These are phyloP conservation scores for Physcomitrellopsis africana DNA, from an alignment of 225 moss, liverwort and hornwort genomes.

Conservation along the genomic window DNA sequence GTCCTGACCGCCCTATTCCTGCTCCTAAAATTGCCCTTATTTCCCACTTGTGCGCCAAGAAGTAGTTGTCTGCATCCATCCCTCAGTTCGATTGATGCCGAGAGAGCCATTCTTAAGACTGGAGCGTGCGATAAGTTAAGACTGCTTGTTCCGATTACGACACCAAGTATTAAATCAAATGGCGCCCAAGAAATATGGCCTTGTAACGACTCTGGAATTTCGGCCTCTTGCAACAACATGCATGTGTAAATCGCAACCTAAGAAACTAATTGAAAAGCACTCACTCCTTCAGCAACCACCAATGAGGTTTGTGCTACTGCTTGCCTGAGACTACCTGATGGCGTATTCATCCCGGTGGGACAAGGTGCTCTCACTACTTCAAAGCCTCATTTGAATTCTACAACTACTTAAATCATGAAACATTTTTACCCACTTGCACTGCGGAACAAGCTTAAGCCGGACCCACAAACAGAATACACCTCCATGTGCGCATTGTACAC, in stretches of 20 bases:
- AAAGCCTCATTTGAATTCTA: neutral
- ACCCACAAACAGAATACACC: neutral
- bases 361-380: neutral
- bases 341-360: neutral
- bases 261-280: neutral
- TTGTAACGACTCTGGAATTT: neutral
- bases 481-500: too few species aligned
- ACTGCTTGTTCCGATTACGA: neutral
- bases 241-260: neutral
- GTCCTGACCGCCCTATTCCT: constrained; percentile 9
- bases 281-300: too few species aligned
- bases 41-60: constrained; percentile 12
- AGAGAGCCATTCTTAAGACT: constrained; percentile 40
- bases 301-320: neutral
- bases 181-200: neutral
- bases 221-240: neutral
- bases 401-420: neutral
- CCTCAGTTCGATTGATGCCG: constrained; percentile 26
- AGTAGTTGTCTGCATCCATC: constrained; percentile 24
- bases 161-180: neutral
- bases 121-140: neutral
- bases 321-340: neutral
- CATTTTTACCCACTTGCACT: constrained; percentile 2
- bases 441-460: neutral
- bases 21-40: constrained; percentile 26